Base-by-base conservation (phyloP, 208 protist genomes). In the Crithidia fasciculata region DNA sequence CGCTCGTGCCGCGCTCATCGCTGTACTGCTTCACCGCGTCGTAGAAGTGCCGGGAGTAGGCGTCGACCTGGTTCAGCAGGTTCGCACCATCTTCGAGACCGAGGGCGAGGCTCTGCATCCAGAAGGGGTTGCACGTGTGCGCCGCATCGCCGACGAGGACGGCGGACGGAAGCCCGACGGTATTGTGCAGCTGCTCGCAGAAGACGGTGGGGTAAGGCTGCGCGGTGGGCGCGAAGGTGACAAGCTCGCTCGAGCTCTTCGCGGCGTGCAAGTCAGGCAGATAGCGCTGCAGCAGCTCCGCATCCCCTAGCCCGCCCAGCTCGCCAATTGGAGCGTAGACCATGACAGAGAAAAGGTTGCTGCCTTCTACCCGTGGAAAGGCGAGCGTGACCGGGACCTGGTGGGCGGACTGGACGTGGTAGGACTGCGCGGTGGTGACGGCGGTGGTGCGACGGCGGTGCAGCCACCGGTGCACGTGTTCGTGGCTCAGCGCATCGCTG, bases 161-260 rank as follows among this genome's bases (percentile, higher is more conserved):
- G 5, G 89, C 88, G 41, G 87, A 94, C 18, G 93, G 90, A 28
- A 97, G 86, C 8, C 93, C 93, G 13, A 94, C 86, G 58, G 79
- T 90, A 82, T 97, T 97, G 81, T 89, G 83, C 36, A 95, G 82
- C 59, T 97, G 87, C 74, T 95, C 90, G 72, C 90, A 95, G 81
- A 82, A 93, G 59, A 97, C 81, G 2, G 90, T 97, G 44, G 93
- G 90, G 53, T 82, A 73, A 8, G 86, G 86, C 59, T 61, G 70
- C 6, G 78, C 64, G 50, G 72, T 37, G 3, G 79, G 10, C 16
- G 74, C 39, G 63, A 89, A 88, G 55, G 76, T 82, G 7, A 69
- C 54, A 37, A 90, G 59, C 47, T 80, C 74, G n/a, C 40, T 59
- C n/a, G 28, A 50, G 8, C 15, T 47, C 8, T 7, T 28, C 19